Evolutionary conservation across 495 filamentous ascomycete genomes (phyloP), one percentile per base, ranked within the genome.

Genomic region (Hypomontagnella submonticulosa): DNA sequence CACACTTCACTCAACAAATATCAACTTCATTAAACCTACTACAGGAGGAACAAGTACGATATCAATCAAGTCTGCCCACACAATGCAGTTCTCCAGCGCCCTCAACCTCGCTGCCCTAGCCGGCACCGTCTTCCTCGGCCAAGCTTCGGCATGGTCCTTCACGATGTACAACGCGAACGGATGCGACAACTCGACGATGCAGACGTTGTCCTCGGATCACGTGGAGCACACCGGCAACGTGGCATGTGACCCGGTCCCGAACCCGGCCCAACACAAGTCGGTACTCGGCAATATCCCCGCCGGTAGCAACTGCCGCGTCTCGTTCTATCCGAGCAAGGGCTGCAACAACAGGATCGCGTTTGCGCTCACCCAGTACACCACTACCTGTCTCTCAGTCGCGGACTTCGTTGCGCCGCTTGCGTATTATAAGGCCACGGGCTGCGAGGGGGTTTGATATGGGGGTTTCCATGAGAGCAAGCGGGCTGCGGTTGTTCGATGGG

Each of bases 71-170:
- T 23, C 4, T 20, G 5, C 40, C 33, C 33, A 42, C 37, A 33
- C 49, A 19, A 66, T 66, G 63, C 56, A 50, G 15, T 30, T 56
- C 27, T 46, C 63, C 12, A 40, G 15, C 11, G 13, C 36, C 19
- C 9, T 50, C 30, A 36, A 50, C 7, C 30, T 60, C 13, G 18
- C 18, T 16, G 56, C 37, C 13, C 20, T 58, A 10, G 37, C 38
- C 9, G 37, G 9, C 13, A 23, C 56, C 6, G 2, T 34, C 7
- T 44, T 66, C 32, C 15, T 55, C 36, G 36, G 37, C 49, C 13
- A 56, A 16, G 51, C 34, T 44, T 59, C 49, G 10, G 56, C 36
- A 9, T 66, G 63, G 63, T 66, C 63, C 9, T 66, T 50, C 36
- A 60, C 63, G 12, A 49, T 55, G 49, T 66, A 55, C 36, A 18